Percentiles rank a stretch among this genome's conserved stretches.
Evolutionary conservation across 2,329 filamentous ascomycete genomes (phyloP).

Genomic region (Penicillium sp.): DNA sequence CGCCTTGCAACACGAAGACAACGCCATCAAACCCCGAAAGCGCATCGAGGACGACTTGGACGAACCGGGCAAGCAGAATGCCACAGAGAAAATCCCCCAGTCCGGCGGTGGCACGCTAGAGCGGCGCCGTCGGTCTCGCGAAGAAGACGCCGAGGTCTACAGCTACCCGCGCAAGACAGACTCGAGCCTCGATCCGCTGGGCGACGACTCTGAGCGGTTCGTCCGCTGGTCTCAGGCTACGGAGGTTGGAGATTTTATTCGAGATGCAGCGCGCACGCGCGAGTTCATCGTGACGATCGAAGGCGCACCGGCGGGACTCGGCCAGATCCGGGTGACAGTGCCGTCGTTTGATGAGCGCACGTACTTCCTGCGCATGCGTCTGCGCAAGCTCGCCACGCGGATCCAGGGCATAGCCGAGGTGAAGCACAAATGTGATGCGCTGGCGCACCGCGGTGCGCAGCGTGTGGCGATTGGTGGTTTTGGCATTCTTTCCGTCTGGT

Average conservation of each 20-base stretch:
- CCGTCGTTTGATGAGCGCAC: constrained; percentile 88
- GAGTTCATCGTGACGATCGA: constrained; percentile 83
- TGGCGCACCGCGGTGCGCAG: constrained; percentile 73
- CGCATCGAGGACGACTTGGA: constrained; percentile 31
- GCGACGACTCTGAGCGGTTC: constrained; percentile 49
- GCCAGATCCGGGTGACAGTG: constrained; percentile 67
- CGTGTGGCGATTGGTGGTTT: constrained; percentile 75
- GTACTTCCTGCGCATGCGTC: constrained; percentile 71
- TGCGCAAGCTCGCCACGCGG: constrained; percentile 64
- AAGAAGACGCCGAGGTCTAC: constrained; percentile 63
- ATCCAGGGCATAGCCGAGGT: constrained; percentile 65
- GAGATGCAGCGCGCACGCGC: constrained; percentile 75
- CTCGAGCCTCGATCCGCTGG: constrained; percentile 13
- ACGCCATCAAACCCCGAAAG: constrained; percentile 44
- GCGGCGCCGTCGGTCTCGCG: constrained; percentile 46
- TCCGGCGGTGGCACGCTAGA: constrained; percentile 16
- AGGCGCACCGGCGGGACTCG: constrained; percentile 56
- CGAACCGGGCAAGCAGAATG: constrained; percentile 31
- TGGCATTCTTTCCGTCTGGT: constrained; percentile 66
- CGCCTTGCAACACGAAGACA: constrained; percentile 66
- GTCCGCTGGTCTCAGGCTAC: constrained; percentile 85
- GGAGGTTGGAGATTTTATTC: constrained; percentile 89
- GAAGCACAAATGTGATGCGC: constrained; percentile 72
- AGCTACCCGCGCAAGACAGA: constrained; percentile 56
- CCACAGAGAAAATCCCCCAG: constrained; percentile 4